Percentiles rank a stretch among this genome's conserved stretches.
These are phyloP conservation scores for Phytophthora colocasiae DNA, from an alignment of 352 stramenopile species.

Conservation along the genomic window DNA sequence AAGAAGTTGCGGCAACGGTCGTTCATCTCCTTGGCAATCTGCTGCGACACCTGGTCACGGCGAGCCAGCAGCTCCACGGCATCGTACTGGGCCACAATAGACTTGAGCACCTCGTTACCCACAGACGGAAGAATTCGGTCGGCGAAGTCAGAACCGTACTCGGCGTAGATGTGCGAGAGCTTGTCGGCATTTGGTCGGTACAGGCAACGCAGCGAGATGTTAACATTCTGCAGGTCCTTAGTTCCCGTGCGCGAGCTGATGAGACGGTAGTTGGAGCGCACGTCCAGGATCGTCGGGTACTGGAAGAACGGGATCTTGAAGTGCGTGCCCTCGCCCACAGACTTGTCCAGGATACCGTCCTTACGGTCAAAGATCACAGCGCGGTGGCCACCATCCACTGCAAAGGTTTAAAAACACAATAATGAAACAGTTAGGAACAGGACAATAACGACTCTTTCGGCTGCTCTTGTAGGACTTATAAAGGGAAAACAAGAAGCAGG, in stretches of 20 bases:
- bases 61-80: conserved; percentile 99
- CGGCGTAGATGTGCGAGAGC: conserved; percentile 96
- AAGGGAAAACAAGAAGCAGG: conserved; percentile 9
- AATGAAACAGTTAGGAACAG: conserved; percentile 10
- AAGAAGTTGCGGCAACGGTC: conserved; percentile 97
- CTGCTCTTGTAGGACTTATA: background rate
- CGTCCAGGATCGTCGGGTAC: conserved; percentile 98
- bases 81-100: conserved; percentile 98
- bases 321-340: conserved; percentile 97
- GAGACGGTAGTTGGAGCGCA: conserved; percentile 97
- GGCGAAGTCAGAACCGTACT: conserved; percentile 98
- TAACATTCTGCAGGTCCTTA: conserved; percentile 99
- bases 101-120: conserved; percentile 96
- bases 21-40: conserved; percentile 97
- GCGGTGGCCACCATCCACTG: conserved; percentile 98
- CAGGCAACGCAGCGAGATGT: conserved; percentile 98
- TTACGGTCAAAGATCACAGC: conserved; percentile 99
- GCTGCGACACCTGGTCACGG: conserved; percentile 97
- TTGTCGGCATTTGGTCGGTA: conserved; percentile 95
- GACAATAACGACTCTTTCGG: background rate
- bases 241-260: conserved; percentile 98
- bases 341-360: conserved; percentile 96
- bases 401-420: conserved; percentile 3
- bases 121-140: conserved; percentile 99
- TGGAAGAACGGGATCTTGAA: conserved; percentile 99